Conservation (phyloP, 371 early-diverging fungal species). For the Saksenaea oblongispora region DNA sequence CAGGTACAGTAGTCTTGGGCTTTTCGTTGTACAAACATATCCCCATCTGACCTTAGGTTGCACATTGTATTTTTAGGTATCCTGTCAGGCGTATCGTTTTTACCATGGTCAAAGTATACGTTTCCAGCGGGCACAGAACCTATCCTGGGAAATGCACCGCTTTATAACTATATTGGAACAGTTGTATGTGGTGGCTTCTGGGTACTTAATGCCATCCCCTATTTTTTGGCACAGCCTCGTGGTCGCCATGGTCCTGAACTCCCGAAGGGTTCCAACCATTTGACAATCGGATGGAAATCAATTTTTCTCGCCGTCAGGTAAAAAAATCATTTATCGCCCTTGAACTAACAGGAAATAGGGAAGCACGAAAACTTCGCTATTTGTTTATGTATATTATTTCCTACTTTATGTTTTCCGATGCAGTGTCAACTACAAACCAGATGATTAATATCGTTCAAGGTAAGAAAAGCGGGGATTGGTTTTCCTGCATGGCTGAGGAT, state of each 20-base stretch:
- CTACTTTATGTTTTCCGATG: slow-evolving; percentile 64
- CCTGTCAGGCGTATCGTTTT: slow-evolving; percentile 42
- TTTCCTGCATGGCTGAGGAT: slow-evolving; percentile 22
- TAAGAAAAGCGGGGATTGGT: not conserved
- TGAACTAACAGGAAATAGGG: slow-evolving; percentile 18
- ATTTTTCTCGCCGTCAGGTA: slow-evolving; percentile 33
- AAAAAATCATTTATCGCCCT: not conserved
- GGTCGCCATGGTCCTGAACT: slow-evolving; percentile 43
- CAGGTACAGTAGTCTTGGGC: slow-evolving; percentile 20
- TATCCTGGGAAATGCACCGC: slow-evolving; percentile 42
- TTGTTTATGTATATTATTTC: slow-evolving; percentile 56
- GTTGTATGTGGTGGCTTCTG: slow-evolving; percentile 50
- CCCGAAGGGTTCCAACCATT: slow-evolving; percentile 30
- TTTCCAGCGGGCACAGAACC: slow-evolving; percentile 21
- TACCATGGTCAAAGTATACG: slow-evolving; percentile 30
- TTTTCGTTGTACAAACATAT: not conserved
- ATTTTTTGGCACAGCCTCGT: slow-evolving; percentile 39
- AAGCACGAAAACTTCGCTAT: slow-evolving; percentile 49
- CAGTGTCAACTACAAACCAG: slow-evolving; percentile 53
- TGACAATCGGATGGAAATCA: slow-evolving; percentile 52
- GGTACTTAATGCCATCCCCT: slow-evolving; percentile 48
- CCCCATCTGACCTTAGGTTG: not conserved
- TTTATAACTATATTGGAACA: slow-evolving; percentile 46
- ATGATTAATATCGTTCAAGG: slow-evolving; percentile 46
- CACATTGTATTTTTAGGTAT: slow-evolving; percentile 18